phyloP scores from a whole-genome alignment of 2,329 filamentous ascomycete genomes.

The Xylariaceae sp. region DNA sequence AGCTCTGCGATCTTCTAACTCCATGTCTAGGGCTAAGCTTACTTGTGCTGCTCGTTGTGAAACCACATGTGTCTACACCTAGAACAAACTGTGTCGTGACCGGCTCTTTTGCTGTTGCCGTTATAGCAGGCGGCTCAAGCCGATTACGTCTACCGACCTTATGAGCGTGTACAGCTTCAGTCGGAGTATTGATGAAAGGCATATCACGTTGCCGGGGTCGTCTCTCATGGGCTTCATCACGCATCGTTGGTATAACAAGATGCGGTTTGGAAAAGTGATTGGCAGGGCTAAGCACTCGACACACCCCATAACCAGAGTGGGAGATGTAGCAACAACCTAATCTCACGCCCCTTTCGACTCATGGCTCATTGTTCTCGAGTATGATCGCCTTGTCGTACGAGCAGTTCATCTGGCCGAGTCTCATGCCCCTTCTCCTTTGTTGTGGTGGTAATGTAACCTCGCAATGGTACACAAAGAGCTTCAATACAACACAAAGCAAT shows the following conservation, averaged over 20 bases:
- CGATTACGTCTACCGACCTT: conserved; percentile 7
- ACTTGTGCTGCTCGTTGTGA: conserved; percentile 35
- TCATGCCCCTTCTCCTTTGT: conserved; percentile 28
- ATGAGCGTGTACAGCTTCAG: conserved; percentile 20
- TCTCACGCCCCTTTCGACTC: conserved; percentile 19
- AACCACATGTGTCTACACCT: conserved; percentile 39
- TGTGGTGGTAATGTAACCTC: conserved; percentile 1
- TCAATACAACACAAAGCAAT: conserved; percentile 11
- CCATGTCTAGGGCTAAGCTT: conserved; percentile 13
- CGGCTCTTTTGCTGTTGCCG: conserved; percentile 16
- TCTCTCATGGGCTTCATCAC: conserved; percentile 30
- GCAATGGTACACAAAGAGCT: conserved; percentile 16
- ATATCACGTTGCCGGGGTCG: conserved; percentile 28
- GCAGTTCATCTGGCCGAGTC: background rate
- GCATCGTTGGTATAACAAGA: conserved; percentile 21
- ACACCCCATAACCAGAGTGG: background rate
- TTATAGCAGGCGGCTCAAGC: conserved; percentile 20
- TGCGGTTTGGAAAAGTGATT: background rate
- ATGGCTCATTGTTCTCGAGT: conserved; percentile 31
- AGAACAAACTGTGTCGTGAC: conserved; percentile 29
- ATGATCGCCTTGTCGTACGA: conserved; percentile 10
- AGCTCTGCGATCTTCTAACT: conserved; percentile 1
- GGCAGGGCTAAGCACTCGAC: background rate
- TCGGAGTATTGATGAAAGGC: conserved; percentile 33
- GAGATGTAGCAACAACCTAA: background rate